phyloP scores from a whole-genome alignment of 164 flowering plant genomes.

The Stephania yunnanensis region DNA sequence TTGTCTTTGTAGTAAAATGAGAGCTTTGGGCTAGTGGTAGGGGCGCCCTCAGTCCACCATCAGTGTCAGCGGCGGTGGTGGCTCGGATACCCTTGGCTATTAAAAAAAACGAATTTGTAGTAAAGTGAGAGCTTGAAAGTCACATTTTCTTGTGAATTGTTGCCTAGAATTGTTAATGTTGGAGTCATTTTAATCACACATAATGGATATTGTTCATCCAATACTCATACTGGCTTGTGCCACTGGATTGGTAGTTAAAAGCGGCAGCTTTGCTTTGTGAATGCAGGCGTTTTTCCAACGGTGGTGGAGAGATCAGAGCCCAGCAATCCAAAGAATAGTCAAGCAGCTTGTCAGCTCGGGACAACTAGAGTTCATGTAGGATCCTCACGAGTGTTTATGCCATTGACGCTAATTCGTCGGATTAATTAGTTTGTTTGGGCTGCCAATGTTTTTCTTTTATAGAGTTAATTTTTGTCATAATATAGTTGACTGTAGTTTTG shows the following conservation, averaged over 20 bases:
- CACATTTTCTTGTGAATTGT: background rate
- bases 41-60: no score
- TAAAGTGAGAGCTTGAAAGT: background rate
- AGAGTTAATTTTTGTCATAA: background rate
- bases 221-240: background rate
- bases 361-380: slow-evolving; percentile 85
- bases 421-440: background rate
- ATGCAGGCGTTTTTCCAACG: slow-evolving; percentile 85
- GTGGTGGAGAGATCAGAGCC: slow-evolving; percentile 89
- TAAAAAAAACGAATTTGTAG: background rate
- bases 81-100: no score
- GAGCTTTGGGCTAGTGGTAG: no score
- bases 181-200: background rate
- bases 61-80: no score
- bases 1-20: background rate
- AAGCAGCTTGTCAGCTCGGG: slow-evolving; percentile 68
- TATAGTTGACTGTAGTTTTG: background rate
- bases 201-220: background rate
- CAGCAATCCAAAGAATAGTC: slow-evolving; percentile 37
- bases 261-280: background rate
- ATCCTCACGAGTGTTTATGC: background rate
- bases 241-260: background rate
- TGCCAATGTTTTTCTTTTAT: background rate
- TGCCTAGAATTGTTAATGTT: background rate
- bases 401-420: background rate